Conservation (phyloP, 345 rosid species). For the Rhodamnia rubescens region DNA sequence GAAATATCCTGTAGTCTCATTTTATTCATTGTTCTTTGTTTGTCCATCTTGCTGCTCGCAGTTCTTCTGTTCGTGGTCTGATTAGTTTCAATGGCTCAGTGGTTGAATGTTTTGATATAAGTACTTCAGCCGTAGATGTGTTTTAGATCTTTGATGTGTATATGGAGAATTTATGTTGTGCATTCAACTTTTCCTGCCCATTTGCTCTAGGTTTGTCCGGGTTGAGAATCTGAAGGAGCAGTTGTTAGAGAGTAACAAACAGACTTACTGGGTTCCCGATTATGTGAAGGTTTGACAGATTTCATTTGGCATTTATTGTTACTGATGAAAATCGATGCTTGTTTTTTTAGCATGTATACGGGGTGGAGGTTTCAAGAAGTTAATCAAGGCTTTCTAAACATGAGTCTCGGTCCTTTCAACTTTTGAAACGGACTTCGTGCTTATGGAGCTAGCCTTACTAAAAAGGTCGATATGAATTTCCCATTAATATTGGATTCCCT, state of each 20-base stretch:
- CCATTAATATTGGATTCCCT: not conserved
- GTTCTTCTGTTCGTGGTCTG: not conserved
- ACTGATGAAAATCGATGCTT: not conserved
- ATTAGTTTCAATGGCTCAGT: not conserved
- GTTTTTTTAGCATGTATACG: not conserved
- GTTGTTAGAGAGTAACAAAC: constrained; percentile 70
- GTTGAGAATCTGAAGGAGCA: constrained; percentile 76
- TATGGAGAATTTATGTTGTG: not conserved
- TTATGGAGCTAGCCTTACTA: not conserved
- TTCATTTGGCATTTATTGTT: not conserved
- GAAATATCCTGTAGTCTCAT: not conserved
- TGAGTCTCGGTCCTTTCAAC: not conserved
- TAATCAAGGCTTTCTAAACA: not conserved
- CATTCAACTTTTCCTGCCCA: not conserved
- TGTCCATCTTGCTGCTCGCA: not conserved
- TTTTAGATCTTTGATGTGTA: not conserved
- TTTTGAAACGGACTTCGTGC: not conserved
- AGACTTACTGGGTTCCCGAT: constrained; percentile 97
- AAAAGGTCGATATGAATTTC: not conserved
- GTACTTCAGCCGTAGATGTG: not conserved
- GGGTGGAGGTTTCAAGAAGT: not conserved
- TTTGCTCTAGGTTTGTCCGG: constrained; percentile 63
- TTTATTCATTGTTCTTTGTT: not conserved
- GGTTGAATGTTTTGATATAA: not conserved
- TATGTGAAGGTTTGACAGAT: constrained; percentile 70